A percentile compares a stretch with the other conserved stretches of the same genome.
These are phyloP conservation scores for Fusarium sp. DNA, from an alignment of 2,329 filamentous ascomycete species.

Conservation along the genomic window DNA sequence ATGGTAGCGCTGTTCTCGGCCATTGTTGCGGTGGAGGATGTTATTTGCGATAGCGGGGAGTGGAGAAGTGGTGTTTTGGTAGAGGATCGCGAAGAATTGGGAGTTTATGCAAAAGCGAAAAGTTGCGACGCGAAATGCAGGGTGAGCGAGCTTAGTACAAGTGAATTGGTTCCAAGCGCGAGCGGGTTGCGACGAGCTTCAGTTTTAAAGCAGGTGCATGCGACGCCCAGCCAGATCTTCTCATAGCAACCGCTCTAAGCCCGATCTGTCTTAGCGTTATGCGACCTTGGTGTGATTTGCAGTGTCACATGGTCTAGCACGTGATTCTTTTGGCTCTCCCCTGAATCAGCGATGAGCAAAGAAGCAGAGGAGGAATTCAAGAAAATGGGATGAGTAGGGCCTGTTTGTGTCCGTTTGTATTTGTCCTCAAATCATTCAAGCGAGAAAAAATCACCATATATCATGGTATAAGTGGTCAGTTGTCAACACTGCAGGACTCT, in stretches of 20 bases:
- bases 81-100: conserved; percentile 25
- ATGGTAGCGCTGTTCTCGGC: conserved; percentile 60
- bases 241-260: conserved; percentile 48
- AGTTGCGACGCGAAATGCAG: conserved; percentile 40
- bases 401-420: no score
- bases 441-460: not conserved
- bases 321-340: conserved; percentile 5
- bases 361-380: not conserved
- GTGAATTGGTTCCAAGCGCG: conserved; percentile 29
- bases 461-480: not conserved
- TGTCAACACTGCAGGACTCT: not conserved
- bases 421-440: not conserved
- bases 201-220: conserved; percentile 43
- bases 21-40: conserved; percentile 48
- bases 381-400: not conserved
- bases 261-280: conserved; percentile 24
- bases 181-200: conserved; percentile 37
- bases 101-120: conserved; percentile 33
- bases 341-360: not conserved
- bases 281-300: not conserved
- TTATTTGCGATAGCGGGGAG: not conserved
- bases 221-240: conserved; percentile 36
- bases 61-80: conserved; percentile 16
- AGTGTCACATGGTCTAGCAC: conserved; percentile 33
- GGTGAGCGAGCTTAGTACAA: conserved; percentile 41